phyloP scores from a whole-genome alignment of 2,329 filamentous ascomycete species.

The Alternaria panax region DNA sequence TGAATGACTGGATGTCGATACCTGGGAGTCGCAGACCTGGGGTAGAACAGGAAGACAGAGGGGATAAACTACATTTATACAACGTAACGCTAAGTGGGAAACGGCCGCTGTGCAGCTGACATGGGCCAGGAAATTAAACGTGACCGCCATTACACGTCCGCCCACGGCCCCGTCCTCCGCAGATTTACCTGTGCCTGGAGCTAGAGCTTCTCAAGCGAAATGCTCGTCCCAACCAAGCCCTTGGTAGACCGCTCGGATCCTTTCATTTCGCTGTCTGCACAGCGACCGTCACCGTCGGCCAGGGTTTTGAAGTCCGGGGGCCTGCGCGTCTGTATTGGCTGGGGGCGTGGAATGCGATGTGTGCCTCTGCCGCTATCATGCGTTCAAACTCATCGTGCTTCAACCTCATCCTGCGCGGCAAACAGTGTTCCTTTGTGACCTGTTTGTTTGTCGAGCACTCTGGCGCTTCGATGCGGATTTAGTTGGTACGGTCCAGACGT shows the following conservation, averaged over 20 bases:
- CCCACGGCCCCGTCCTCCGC: slow-evolving; percentile 33
- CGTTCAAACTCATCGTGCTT: slow-evolving; percentile 2
- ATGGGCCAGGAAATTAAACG: slow-evolving; percentile 34
- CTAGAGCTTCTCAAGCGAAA: slow-evolving; percentile 28
- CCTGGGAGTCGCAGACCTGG: slow-evolving; percentile 48
- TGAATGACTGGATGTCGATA: slow-evolving; percentile 40
- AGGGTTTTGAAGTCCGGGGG: slow-evolving; percentile 22
- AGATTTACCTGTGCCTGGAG: slow-evolving; percentile 33
- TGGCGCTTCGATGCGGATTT: slow-evolving; percentile 30
- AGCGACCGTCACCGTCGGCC: slow-evolving; percentile 7
- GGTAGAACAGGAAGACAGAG: slow-evolving; percentile 24
- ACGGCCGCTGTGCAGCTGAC: slow-evolving; percentile 23
- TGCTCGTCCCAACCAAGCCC: slow-evolving; percentile 20
- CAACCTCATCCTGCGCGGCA: slow-evolving; percentile 5
- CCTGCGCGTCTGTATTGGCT: slow-evolving; percentile 21
- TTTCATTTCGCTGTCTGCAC: slow-evolving; percentile 31
- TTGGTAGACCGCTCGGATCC: slow-evolving; percentile 32
- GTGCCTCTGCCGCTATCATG: slow-evolving; percentile 56
- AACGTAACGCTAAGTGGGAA: slow-evolving; percentile 19
- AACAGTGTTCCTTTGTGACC: slow-evolving; percentile 4
- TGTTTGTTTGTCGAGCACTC: slow-evolving; percentile 4
- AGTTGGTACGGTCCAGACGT: slow-evolving; percentile 22
- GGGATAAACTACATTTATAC: slow-evolving; percentile 39
- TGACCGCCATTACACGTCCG: slow-evolving; percentile 29
- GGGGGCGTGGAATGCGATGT: slow-evolving; percentile 11